phyloP scores from a whole-genome alignment of 805 yeast species.

The Sungouiozyma ichnusensis region DNA sequence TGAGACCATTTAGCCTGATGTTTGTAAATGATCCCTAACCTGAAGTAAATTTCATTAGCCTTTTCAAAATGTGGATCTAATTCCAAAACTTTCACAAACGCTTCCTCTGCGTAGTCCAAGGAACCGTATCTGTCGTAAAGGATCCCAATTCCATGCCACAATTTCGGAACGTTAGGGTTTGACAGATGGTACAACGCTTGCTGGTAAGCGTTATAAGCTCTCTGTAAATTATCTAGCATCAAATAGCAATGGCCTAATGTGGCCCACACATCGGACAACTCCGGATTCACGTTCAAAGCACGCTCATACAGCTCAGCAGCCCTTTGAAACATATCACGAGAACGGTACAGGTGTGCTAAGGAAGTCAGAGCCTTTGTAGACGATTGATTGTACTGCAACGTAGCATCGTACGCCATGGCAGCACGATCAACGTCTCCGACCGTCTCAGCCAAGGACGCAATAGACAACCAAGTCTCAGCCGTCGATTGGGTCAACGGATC shows the following conservation, averaged over 20 bases:
- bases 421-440: slow-evolving; percentile 86
- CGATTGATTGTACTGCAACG: slow-evolving; percentile 76
- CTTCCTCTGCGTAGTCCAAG: slow-evolving; percentile 95
- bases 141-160: slow-evolving; percentile 98
- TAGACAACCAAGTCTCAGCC: slow-evolving; percentile 79
- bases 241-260: slow-evolving; percentile 90
- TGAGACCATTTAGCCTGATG: slow-evolving; percentile 81
- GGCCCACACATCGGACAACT: slow-evolving; percentile 96
- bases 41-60: slow-evolving; percentile 90
- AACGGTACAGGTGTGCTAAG: slow-evolving; percentile 78
- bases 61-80: slow-evolving; percentile 94
- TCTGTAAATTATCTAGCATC: slow-evolving; percentile 91
- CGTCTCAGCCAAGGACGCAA: slow-evolving; percentile 82
- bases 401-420: slow-evolving; percentile 76
- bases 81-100: slow-evolving; percentile 90
- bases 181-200: slow-evolving; percentile 85
- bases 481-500: slow-evolving; percentile 42
- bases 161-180: slow-evolving; percentile 89
- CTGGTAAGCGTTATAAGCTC: slow-evolving; percentile 94
- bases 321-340: slow-evolving; percentile 81
- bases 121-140: slow-evolving; percentile 94
- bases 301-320: slow-evolving; percentile 92
- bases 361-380: slow-evolving; percentile 78
- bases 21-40: slow-evolving; percentile 92
- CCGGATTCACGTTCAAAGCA: slow-evolving; percentile 70